A percentile compares a stretch with the other conserved stretches of the same genome.
These are phyloP conservation scores for Elaeis oleifera DNA, from an alignment of 202 grass and related monocot species.

Conservation along the genomic window DNA sequence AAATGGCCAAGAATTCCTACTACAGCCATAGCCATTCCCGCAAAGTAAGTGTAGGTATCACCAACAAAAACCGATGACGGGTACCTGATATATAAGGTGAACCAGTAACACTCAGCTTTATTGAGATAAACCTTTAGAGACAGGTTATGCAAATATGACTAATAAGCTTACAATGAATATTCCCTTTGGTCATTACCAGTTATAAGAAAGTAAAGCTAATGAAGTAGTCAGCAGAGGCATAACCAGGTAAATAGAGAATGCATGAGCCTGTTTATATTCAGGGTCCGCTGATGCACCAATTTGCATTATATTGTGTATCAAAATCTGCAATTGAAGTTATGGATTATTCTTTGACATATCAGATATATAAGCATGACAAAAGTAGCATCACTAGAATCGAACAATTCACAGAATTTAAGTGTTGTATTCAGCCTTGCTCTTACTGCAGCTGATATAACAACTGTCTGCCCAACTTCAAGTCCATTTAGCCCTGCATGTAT, in stretches of 20 bases:
- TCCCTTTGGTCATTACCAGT: conserved; percentile 45
- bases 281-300: conserved; percentile 75
- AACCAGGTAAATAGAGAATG: conserved; percentile 94
- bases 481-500: conserved; percentile 98
- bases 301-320: conserved; percentile 98
- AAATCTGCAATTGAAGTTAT: conserved; percentile 51
- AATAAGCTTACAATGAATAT: neutral
- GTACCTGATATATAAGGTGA: conserved; percentile 44
- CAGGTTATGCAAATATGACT: neutral
- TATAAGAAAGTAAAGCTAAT: conserved; percentile 82
- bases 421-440: conserved; percentile 8
- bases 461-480: conserved; percentile 85
- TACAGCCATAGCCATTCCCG: conserved; percentile 91
- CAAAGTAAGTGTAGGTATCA: conserved; percentile 99
- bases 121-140: neutral
- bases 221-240: conserved; percentile 79
- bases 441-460: conserved; percentile 96
- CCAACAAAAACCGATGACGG: conserved; percentile 98
- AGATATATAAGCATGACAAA: neutral
- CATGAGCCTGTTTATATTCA: conserved; percentile 89
- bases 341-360: conserved; percentile 14
- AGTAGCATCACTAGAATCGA: too few species aligned
- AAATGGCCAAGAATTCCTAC: conserved; percentile 97
- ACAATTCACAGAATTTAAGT: too few species aligned
- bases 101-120: neutral